Base-by-base conservation (phyloP, 495 filamentous ascomycete genomes). In the Penicillium argentinense region DNA sequence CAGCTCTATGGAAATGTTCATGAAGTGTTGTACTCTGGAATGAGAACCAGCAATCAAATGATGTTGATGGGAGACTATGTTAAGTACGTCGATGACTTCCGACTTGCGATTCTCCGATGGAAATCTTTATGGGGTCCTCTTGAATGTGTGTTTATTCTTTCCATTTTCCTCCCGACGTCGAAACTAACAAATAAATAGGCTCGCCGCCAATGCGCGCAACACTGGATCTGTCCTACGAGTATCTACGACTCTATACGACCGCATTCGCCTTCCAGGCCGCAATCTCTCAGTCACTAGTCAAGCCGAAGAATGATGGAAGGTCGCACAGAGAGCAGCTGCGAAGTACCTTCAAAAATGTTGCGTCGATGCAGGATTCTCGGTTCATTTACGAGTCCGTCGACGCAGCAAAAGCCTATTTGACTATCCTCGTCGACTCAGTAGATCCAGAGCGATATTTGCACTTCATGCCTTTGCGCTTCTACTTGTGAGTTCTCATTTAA, bases 1-100 rank as follows among this genome's bases (percentile, higher is more conserved):
- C 79, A 84, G 52, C 73, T 85, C n/a, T 84, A 84, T 58, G 76
- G 76, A 5, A 85, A 85, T 64, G 78, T 84, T 1, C 82, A 85
- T 42, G 82, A 85, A 51, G 75, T 85, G 7, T 64, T 84, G 9
- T 85, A 85, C 49, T 81, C 82, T 4, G 81, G 81, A 0, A 82
- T 80, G 57, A 79, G 80, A 19, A 76, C 79, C 25, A 81, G 80
- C 47, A 81, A 79, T 55, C 76, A 83, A 53, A 80, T 82, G 61
- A 83, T 84, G 72, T 60, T 84, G 14, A 80, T 78, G 62, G 81
- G 81, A 4, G 74, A 82, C 47, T 85, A 85, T 49, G 81, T 83
- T 30, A 84, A 83, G 59, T 82, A 82, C 56, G 79, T 82, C 18
- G 82, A 85, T 59, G 82, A 85, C 53, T 84, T 84, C 51, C 77